Evolutionary conservation across 345 rosid species (phyloP).

Genomic region (Linum trigynum): DNA sequence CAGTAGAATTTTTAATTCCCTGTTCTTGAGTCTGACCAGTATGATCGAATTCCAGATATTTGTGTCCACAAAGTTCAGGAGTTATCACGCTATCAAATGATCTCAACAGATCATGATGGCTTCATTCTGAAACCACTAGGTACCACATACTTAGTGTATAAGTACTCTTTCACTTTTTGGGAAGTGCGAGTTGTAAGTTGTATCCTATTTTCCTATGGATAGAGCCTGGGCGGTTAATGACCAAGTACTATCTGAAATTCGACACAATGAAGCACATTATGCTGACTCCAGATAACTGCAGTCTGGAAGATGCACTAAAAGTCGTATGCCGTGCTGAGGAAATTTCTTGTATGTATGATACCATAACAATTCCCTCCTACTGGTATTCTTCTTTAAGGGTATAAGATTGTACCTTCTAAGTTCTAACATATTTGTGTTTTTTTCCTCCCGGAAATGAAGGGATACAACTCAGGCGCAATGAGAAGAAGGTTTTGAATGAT

Average conservation of each 20-base stretch:
- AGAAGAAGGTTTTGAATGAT: slow-evolving; percentile 88
- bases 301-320: slow-evolving; percentile 69
- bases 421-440: slow-evolving; percentile 1
- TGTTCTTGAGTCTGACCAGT: slow-evolving; percentile 17
- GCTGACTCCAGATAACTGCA: slow-evolving; percentile 52
- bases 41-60: slow-evolving; percentile 38
- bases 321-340: slow-evolving; percentile 79
- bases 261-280: slow-evolving; percentile 88
- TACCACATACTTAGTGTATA: slow-evolving; percentile 20
- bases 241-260: slow-evolving; percentile 85
- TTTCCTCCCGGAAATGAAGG: slow-evolving; percentile 42
- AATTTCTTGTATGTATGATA: slow-evolving; percentile 64
- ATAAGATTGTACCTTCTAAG: slow-evolving; percentile 1
- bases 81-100: slow-evolving; percentile 74
- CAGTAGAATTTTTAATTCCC: slow-evolving; percentile 7
- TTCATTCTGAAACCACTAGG: slow-evolving; percentile 87
- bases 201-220: slow-evolving; percentile 11
- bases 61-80: slow-evolving; percentile 71
- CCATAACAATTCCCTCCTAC: slow-evolving; percentile 7
- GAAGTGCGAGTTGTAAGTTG: slow-evolving; percentile 7
- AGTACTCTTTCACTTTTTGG: slow-evolving; percentile 9
- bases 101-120: slow-evolving; percentile 82
- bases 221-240: slow-evolving; percentile 98
- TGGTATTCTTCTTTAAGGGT: not conserved
- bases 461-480: slow-evolving; percentile 97